A percentile compares a stretch with the other conserved stretches of the same genome.
Conservation (phyloP, 768 basidiomycete species). For the Boletus rubropictus region DNA sequence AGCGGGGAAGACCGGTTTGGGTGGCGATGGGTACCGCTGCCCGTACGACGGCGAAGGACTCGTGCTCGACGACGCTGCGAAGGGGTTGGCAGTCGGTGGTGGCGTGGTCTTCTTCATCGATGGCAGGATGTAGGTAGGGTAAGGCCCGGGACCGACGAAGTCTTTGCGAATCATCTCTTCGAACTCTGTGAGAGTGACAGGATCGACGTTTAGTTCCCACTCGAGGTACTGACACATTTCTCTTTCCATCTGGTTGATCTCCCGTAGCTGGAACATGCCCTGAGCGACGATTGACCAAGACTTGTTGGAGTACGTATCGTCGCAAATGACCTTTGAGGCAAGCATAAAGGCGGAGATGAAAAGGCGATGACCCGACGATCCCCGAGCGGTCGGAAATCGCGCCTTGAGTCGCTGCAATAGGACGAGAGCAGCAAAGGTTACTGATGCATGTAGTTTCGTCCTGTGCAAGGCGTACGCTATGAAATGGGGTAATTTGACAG, state of each 20-base stretch:
- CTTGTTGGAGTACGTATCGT: slow-evolving; percentile 92
- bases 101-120: slow-evolving; percentile 59
- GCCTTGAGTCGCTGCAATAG: slow-evolving; percentile 63
- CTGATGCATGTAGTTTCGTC: slow-evolving; percentile 54
- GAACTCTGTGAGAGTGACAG: slow-evolving; percentile 53
- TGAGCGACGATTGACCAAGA: slow-evolving; percentile 90
- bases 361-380: slow-evolving; percentile 64
- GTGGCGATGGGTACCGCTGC: slow-evolving; percentile 11
- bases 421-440: slow-evolving; percentile 37
- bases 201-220: slow-evolving; percentile 82
- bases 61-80: slow-evolving; percentile 29
- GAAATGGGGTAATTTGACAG: slow-evolving; percentile 45
- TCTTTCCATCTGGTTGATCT: slow-evolving; percentile 79
- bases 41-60: slow-evolving; percentile 18
- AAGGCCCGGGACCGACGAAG: slow-evolving; percentile 50
- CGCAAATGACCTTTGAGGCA: slow-evolving; percentile 77
- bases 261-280: slow-evolving; percentile 70
- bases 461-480: slow-evolving; percentile 66
- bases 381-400: slow-evolving; percentile 70
- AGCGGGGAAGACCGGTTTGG: slow-evolving; percentile 22
- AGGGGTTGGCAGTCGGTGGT: slow-evolving; percentile 26
- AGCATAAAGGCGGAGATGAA: slow-evolving; percentile 76
- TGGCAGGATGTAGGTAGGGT: slow-evolving; percentile 57
- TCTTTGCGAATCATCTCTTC: slow-evolving; percentile 56
- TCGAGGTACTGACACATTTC: slow-evolving; percentile 86